Evolutionary conservation across 345 rosid species (phyloP).

Genomic region (Aquilaria sinensis): DNA sequence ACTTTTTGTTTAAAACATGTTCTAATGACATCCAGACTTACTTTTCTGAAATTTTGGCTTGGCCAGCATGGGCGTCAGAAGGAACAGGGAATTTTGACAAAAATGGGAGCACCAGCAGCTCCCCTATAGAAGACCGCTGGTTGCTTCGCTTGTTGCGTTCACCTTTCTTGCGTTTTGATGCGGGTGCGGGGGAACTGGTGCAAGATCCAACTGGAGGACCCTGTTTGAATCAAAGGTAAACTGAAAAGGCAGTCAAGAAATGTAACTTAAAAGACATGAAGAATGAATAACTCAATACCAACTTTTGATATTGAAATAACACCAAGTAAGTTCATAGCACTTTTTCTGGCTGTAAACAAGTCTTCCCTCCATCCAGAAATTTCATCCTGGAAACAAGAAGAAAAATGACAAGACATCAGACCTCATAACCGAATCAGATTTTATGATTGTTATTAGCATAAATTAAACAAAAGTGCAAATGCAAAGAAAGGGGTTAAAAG

Average conservation of each 20-base stretch:
- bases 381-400: slow-evolving; percentile 47
- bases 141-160: slow-evolving; percentile 51
- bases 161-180: slow-evolving; percentile 73
- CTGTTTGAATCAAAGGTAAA: slow-evolving; percentile 31
- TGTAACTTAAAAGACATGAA: slow-evolving; percentile 10
- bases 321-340: slow-evolving; percentile 81
- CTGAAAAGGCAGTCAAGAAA: slow-evolving; percentile 5
- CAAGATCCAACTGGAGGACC: slow-evolving; percentile 58
- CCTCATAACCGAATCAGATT: background rate
- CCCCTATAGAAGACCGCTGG: slow-evolving; percentile 58
- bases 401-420: slow-evolving; percentile 1
- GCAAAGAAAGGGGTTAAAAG: background rate
- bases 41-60: slow-evolving; percentile 42
- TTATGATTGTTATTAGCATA: too few relatives aligned
- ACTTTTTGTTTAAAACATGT: slow-evolving; percentile 6
- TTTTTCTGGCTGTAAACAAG: slow-evolving; percentile 79
- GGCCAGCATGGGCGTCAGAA: slow-evolving; percentile 35
- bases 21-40: slow-evolving; percentile 27
- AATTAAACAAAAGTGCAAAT: too few relatives aligned
- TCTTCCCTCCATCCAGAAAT: slow-evolving; percentile 93
- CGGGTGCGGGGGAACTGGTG: slow-evolving; percentile 34
- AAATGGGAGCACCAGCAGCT: slow-evolving; percentile 82
- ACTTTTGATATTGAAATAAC: slow-evolving; percentile 81
- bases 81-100: slow-evolving; percentile 68
- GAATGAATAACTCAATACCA: slow-evolving; percentile 12